Evolutionary conservation across 1,284 basidiomycete species (phyloP).

Genomic region (Erythrobasidium hasegawianum): DNA sequence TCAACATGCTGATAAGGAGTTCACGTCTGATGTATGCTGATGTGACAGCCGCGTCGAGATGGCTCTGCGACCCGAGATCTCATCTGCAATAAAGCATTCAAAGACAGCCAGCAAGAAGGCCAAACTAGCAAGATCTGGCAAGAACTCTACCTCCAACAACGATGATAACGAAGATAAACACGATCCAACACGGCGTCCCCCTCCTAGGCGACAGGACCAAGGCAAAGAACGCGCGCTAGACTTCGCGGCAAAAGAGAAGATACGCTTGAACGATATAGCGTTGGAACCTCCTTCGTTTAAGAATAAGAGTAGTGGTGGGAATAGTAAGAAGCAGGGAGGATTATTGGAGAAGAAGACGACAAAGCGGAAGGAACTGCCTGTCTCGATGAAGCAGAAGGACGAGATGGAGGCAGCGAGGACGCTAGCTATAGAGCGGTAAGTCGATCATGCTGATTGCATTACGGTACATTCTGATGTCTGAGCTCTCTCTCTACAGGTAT

Average conservation of each 20-base stretch:
- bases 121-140: slow-evolving; percentile 25
- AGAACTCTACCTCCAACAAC: not conserved
- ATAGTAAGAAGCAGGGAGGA: not conserved
- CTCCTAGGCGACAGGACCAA: slow-evolving; percentile 13
- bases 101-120: slow-evolving; percentile 26
- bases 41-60: slow-evolving; percentile 28
- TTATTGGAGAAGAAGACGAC: not conserved
- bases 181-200: slow-evolving; percentile 12
- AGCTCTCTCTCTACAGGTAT: slow-evolving; percentile 18
- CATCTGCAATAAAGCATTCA: slow-evolving; percentile 16
- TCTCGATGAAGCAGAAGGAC: slow-evolving; percentile 28
- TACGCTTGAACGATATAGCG: slow-evolving; percentile 24
- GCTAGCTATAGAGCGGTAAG: slow-evolving; percentile 24
- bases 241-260: slow-evolving; percentile 12
- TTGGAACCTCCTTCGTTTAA: slow-evolving; percentile 26
- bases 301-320: not conserved
- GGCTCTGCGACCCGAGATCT: slow-evolving; percentile 21
- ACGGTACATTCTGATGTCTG: not conserved
- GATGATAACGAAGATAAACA: slow-evolving; percentile 17
- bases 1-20: not conserved
- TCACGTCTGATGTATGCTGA: not conserved
- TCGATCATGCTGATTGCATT: not conserved
- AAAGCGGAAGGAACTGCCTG: slow-evolving; percentile 14
- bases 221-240: slow-evolving; percentile 24
- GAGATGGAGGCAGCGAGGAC: slow-evolving; percentile 18